Evolutionary conservation across 2,329 filamentous ascomycete genomes (phyloP), one percentile per base, ranked within the genome.

Genomic region (Fusarium solani-melongenae): DNA sequence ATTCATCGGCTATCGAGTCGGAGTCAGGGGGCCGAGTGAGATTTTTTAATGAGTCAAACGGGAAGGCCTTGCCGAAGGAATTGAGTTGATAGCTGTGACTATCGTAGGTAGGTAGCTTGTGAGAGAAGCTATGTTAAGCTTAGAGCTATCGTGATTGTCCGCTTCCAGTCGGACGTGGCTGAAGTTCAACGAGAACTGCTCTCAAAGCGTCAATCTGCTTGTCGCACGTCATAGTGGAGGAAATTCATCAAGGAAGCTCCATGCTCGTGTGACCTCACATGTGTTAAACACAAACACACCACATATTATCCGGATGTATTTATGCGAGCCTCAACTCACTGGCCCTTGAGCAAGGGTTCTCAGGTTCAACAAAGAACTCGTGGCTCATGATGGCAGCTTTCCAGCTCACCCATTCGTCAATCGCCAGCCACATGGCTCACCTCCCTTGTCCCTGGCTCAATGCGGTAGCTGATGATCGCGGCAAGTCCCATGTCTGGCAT

Each of bases 381-480:
- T 39, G 53, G 31, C 53, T 36, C 55, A 29, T 10, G 14, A 34
- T 39, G 38, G 27, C 38, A 29, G 22, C 17, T 33, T 56, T 22
- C 36, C 9, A 27, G 61, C 36, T 34, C 29, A 33, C n/a, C 33
- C 34, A 44, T 44, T 57, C 46, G 61, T 24, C 29, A 56, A 56
- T 57, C 9, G 14, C 59, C 59, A 39, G 59, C 44, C 59, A 62
- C 41, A 62, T 17, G 31, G 31, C 49, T 20, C 33, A 39, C 46
- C 9, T 38, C 33, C 44, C 44, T 53, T 24, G 22, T 27, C 33
- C 31, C 17, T 39, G 17, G n/a, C 60, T 63, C 2, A 33, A 63
- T 39, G 34, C 17, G 34, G 61, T 22, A 34, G 61, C 49, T 56
- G 61, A 63, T 63, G 61, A 63, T 57, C 61, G 22, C 60, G 34